phyloP scores from a whole-genome alignment of 805 yeast species.

The Sugiyamaella smithiae region DNA sequence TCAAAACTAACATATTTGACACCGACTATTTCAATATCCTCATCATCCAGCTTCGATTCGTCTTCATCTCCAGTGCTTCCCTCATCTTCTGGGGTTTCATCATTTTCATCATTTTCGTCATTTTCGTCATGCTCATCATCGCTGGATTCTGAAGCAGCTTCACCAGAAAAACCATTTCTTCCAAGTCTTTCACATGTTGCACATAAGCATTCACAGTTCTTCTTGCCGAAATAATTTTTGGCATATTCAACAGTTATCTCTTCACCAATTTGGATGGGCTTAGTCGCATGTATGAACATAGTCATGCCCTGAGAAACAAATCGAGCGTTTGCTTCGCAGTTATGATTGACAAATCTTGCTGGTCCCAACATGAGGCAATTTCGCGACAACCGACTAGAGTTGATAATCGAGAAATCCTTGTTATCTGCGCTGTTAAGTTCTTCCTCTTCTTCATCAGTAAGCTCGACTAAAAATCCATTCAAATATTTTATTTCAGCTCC shows the following conservation, averaged over 20 bases:
- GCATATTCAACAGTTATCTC: slow-evolving; percentile 47
- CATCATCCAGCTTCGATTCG: too few relatives aligned
- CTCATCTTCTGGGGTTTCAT: too few relatives aligned
- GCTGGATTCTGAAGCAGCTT: neutral
- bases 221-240: slow-evolving; percentile 42
- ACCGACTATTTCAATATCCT: slow-evolving; percentile 3
- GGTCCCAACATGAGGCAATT: slow-evolving; percentile 49
- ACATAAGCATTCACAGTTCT: slow-evolving; percentile 45
- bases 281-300: slow-evolving; percentile 36
- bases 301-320: slow-evolving; percentile 34
- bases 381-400: slow-evolving; percentile 35
- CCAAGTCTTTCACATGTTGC: slow-evolving; percentile 40
- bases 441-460: slow-evolving; percentile 36
- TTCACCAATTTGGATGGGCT: slow-evolving; percentile 42
- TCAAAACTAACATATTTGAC: neutral
- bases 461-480: slow-evolving; percentile 39
- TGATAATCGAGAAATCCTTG: slow-evolving; percentile 43
- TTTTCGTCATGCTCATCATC: neutral
- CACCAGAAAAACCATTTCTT: slow-evolving; percentile 32
- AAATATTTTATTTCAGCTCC: slow-evolving; percentile 38
- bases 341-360: slow-evolving; percentile 47
- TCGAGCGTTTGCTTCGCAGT: slow-evolving; percentile 44
- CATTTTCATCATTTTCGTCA: neutral
- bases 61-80: too few relatives aligned
- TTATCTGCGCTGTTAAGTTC: slow-evolving; percentile 31